A percentile compares a stretch with the other conserved stretches of the same genome.
These are phyloP conservation scores for Hansenula lynferdii DNA, from an alignment of 1,139 yeast species.

Conservation along the genomic window DNA sequence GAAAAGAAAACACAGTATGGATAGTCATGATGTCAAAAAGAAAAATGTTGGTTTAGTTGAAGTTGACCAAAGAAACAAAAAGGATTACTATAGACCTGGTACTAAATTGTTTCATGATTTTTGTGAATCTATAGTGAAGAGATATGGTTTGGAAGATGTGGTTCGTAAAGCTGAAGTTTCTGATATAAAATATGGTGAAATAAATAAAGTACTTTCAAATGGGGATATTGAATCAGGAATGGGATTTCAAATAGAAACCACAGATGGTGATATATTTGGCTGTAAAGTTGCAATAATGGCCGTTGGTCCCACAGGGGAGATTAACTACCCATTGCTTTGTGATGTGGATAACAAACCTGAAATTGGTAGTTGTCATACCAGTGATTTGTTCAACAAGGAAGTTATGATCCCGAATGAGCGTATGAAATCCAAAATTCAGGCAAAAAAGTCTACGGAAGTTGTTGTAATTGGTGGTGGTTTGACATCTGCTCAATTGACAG, in stretches of 20 bases:
- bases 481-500: conserved; percentile 45
- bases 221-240: conserved; percentile 3
- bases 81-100: conserved; percentile 43
- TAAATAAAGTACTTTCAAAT: conserved; percentile 2
- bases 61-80: conserved; percentile 42
- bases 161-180: conserved; percentile 35
- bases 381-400: conserved; percentile 32
- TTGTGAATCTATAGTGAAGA: conserved; percentile 32
- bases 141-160: conserved; percentile 30
- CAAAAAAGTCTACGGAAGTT: conserved; percentile 22
- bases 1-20: conserved; percentile 1
- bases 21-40: not conserved
- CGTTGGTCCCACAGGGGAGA: conserved; percentile 37
- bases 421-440: not conserved
- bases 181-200: conserved; percentile 30
- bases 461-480: conserved; percentile 46
- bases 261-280: conserved; percentile 19
- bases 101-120: conserved; percentile 37
- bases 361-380: conserved; percentile 38
- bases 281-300: conserved; percentile 37
- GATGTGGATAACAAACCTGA: conserved; percentile 23
- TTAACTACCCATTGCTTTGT: conserved; percentile 20
- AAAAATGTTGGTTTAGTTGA: conserved; percentile 15
- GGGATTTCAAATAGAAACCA: conserved; percentile 6
- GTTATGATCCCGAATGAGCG: conserved; percentile 10